Conservation (phyloP, 176 grass and related monocot genomes). For the Musa itinerans region DNA sequence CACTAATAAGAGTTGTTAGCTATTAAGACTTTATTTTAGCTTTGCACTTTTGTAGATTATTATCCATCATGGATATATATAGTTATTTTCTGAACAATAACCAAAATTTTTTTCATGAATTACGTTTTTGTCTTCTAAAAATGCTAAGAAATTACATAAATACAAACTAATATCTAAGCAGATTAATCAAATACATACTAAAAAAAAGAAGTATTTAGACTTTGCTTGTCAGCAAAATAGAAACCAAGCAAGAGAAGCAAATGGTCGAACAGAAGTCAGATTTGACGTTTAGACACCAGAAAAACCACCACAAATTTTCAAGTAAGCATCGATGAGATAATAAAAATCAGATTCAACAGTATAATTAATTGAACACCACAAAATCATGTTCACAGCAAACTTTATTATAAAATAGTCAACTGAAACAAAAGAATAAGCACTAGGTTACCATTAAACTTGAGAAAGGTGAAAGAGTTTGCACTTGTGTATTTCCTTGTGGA, state of each 20-base stretch:
- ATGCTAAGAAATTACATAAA: no score
- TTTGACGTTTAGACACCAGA: not conserved
- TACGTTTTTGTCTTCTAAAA: no score
- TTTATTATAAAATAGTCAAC: not conserved
- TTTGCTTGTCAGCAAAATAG: no score
- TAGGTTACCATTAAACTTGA: constrained; percentile 74
- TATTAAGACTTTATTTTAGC: no score
- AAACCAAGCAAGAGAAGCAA: not conserved
- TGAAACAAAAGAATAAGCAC: not conserved
- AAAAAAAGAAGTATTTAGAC: no score
- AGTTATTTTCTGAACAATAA: no score
- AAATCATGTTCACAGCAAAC: constrained; percentile 8
- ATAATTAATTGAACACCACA: not conserved
- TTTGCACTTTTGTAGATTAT: no score
- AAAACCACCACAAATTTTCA: not conserved
- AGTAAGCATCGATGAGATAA: not conserved
- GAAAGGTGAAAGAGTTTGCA: constrained; percentile 66
- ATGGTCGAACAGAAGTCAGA: not conserved
- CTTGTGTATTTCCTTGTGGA: constrained; percentile 61
- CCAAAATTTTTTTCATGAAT: no score
- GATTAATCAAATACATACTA: no score
- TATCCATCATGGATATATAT: no score
- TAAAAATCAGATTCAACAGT: not conserved
- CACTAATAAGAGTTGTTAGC: no score
- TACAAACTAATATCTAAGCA: no score